Evolutionary conservation across 768 basidiomycete genomes (phyloP).

Genomic region (Tephrocybe sp.): DNA sequence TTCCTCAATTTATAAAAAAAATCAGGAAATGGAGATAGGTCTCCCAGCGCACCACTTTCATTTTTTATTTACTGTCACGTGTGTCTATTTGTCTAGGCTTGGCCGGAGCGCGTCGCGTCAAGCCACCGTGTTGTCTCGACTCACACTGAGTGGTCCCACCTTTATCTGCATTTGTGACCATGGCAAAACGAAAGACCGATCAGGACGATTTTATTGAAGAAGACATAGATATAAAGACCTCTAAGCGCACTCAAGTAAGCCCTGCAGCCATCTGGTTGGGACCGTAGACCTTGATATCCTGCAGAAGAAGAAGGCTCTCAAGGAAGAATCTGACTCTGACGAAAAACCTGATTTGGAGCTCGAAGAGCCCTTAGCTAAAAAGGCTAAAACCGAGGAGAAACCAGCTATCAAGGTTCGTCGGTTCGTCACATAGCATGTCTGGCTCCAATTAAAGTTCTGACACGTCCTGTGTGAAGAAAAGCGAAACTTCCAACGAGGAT

Average conservation of each 20-base stretch:
- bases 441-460: not conserved
- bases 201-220: conserved; percentile 11
- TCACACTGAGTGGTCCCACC: not conserved
- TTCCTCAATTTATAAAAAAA: conserved; percentile 10
- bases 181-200: conserved; percentile 27
- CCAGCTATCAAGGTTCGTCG: not conserved
- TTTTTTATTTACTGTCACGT: conserved; percentile 11
- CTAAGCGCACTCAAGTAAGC: conserved; percentile 8
- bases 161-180: conserved; percentile 2
- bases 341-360: not conserved
- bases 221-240: conserved; percentile 4
- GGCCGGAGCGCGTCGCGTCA: conserved; percentile 2
- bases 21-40: not conserved
- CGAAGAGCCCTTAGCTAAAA: conserved; percentile 28
- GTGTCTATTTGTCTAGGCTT: conserved; percentile 1
- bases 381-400: conserved; percentile 26
- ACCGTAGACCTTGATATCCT: conserved; percentile 1
- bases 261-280: not conserved
- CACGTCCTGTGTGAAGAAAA: not conserved
- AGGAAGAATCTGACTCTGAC: conserved; percentile 16
- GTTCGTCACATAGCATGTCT: not conserved
- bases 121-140: too few species aligned
- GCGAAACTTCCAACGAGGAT: conserved; percentile 20
- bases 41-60: conserved; percentile 17
- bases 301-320: conserved; percentile 9